phyloP scores from a whole-genome alignment of 495 filamentous ascomycete genomes.

The Mytilinidion resinicola region DNA sequence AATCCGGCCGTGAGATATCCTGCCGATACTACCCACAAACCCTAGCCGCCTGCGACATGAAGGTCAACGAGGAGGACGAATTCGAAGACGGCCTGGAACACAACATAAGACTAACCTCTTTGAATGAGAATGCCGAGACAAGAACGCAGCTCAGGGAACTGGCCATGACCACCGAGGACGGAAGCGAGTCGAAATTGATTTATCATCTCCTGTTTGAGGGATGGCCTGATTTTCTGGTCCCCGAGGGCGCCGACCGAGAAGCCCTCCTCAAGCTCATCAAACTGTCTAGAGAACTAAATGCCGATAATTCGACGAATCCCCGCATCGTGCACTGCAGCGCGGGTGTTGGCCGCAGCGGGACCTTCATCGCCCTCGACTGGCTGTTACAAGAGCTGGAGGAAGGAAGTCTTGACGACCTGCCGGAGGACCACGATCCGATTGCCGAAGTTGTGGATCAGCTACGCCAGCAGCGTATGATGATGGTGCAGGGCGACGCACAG shows the following conservation, averaged over 20 bases:
- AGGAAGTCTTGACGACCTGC: constrained; percentile 55
- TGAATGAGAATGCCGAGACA: no score
- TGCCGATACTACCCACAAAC: constrained; percentile 79
- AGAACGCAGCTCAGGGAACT: constrained; percentile 49
- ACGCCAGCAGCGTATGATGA: constrained; percentile 84
- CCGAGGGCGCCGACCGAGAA: constrained; percentile 68
- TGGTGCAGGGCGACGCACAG: constrained; percentile 90
- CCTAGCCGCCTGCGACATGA: no score
- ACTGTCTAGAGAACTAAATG: constrained; percentile 65
- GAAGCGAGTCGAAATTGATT: constrained; percentile 60
- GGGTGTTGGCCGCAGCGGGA: constrained; percentile 88
- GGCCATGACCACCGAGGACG: constrained; percentile 51
- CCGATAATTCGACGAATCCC: constrained; percentile 60
- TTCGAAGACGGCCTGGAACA: constrained; percentile 52
- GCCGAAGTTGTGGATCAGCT: constrained; percentile 74
- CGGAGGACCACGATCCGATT: constrained; percentile 49
- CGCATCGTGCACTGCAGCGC: constrained; percentile 91
- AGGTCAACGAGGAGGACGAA: constrained; percentile 55
- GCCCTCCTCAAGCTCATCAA: constrained; percentile 74
- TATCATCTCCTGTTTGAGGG: constrained; percentile 87
- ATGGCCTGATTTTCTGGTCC: constrained; percentile 92
- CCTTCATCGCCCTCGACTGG: constrained; percentile 91
- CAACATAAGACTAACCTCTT: constrained; percentile 45
- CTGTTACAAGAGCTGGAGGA: constrained; percentile 74
- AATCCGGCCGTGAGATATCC: constrained; percentile 79